Percentiles rank a stretch among this genome's conserved stretches.
Conservation (phyloP, 2,329 filamentous ascomycete genomes). For the Pestalotiopsis sp. region DNA sequence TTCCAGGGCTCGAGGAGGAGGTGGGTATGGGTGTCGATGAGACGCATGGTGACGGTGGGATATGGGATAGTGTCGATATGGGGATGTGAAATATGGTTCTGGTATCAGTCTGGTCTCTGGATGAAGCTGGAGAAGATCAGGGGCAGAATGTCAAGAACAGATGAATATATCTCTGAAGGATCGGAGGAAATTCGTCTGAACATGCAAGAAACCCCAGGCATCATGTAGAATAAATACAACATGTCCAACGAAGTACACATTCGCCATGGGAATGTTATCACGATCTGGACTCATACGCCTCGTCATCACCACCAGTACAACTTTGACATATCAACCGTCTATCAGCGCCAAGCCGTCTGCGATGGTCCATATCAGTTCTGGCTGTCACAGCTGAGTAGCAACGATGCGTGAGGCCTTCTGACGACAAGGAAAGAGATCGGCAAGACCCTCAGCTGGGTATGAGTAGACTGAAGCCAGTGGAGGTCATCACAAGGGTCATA, state of each 20-base stretch:
- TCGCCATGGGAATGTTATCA: background rate
- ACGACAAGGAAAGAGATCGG: background rate
- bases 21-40: conserved; percentile 37
- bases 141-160: background rate
- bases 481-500: background rate
- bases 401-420: background rate
- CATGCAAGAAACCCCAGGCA: background rate
- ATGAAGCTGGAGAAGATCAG: background rate
- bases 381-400: background rate
- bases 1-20: conserved; percentile 22
- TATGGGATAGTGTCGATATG: background rate
- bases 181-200: background rate
- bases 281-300: background rate
- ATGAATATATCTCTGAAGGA: background rate
- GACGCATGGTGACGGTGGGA: conserved; percentile 31
- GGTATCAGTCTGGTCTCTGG: background rate
- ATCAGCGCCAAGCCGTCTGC: background rate
- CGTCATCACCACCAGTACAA: background rate
- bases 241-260: background rate
- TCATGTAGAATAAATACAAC: background rate
- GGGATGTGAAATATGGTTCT: background rate
- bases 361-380: background rate
- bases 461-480: background rate
- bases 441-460: background rate
- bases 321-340: background rate